A percentile compares a stretch with the other conserved stretches of the same genome.
These are phyloP conservation scores for Leishmania amazonensis DNA, from an alignment of 208 protist species.

Conservation along the genomic window DNA sequence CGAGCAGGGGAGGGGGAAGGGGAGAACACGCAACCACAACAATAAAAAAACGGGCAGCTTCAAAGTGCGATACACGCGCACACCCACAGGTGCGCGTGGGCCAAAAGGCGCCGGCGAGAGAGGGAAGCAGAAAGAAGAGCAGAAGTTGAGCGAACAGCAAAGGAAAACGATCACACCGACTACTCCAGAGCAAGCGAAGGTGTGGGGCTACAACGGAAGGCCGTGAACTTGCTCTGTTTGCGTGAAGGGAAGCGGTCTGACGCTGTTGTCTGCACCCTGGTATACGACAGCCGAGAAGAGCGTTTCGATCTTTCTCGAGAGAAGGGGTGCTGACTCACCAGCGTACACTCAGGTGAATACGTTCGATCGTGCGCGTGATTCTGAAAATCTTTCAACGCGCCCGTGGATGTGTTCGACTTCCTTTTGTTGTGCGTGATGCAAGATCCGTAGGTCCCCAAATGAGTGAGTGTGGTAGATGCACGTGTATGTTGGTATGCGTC, in stretches of 20 bases:
- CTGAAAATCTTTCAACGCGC: background rate
- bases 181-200: background rate
- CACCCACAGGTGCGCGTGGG: background rate
- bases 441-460: background rate
- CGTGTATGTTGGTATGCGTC: constrained; percentile 1
- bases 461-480: background rate
- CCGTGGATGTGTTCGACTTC: constrained; percentile 5
- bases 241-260: background rate
- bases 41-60: no score
- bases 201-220: background rate
- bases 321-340: background rate
- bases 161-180: background rate
- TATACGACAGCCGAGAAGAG: background rate
- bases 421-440: background rate
- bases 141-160: background rate
- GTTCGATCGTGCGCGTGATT: background rate
- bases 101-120: background rate
- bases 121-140: background rate
- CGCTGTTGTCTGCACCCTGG: background rate
- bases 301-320: background rate
- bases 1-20: background rate
- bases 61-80: background rate
- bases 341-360: background rate
- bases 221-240: background rate
- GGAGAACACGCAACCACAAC: background rate